phyloP scores from a whole-genome alignment of 225 moss, liverwort and hornwort species.

The Polytrichum formosum region DNA sequence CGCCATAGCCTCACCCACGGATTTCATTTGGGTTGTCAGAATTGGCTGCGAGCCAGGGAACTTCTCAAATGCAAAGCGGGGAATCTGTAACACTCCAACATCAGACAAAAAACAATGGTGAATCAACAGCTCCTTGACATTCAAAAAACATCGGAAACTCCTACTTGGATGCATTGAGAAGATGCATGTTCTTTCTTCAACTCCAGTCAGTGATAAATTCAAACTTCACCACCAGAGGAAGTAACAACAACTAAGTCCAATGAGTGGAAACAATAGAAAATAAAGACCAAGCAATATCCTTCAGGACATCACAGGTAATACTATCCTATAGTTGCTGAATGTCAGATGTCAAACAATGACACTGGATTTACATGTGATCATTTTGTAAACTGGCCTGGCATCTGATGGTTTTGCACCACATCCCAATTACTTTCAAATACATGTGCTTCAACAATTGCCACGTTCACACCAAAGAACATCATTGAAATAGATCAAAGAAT shows the following conservation, averaged over 20 bases:
- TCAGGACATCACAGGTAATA: too few relatives aligned
- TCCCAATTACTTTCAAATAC: too few relatives aligned
- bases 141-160: neutral
- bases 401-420: too few relatives aligned
- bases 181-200: neutral
- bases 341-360: too few relatives aligned
- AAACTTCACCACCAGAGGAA: neutral
- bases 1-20: conserved; percentile 98
- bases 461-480: too few relatives aligned
- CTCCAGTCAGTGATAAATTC: neutral
- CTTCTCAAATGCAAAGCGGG: conserved; percentile 97
- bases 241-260: neutral
- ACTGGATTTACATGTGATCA: too few relatives aligned
- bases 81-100: conserved; percentile 60
- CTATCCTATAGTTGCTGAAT: too few relatives aligned
- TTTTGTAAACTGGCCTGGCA: too few relatives aligned
- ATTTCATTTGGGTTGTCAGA: conserved; percentile 97
- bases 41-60: conserved; percentile 91
- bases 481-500: neutral
- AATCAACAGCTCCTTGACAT: neutral
- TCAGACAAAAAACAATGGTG: conserved; percentile 7
- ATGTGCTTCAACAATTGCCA: too few relatives aligned
- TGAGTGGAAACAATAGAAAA: neutral
- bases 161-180: neutral
- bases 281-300: too few relatives aligned